phyloP scores from a whole-genome alignment of 495 filamentous ascomycete species.

The Penicillium verhagenii region DNA sequence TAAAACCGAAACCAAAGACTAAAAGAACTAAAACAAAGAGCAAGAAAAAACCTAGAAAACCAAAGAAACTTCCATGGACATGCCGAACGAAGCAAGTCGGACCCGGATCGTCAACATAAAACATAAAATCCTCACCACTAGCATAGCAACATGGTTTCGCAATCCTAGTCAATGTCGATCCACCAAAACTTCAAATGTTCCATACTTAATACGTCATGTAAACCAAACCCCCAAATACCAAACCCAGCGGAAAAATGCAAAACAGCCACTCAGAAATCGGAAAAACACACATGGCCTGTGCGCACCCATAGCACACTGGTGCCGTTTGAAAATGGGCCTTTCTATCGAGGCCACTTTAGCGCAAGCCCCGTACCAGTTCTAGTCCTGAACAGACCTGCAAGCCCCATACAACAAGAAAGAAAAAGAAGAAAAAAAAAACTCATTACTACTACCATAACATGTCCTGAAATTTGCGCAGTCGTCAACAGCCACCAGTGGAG shows the following conservation, averaged over 20 bases:
- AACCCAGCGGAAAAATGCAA: too few relatives aligned
- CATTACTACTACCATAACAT: not conserved
- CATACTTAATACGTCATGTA: conserved; percentile 12
- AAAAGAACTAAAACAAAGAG: not conserved
- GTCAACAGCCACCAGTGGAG: not conserved
- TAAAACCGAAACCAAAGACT: not conserved
- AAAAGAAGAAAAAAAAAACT: too few relatives aligned
- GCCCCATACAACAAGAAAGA: not conserved
- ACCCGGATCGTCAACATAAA: not conserved
- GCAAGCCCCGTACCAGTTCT: not conserved
- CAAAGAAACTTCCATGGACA: not conserved
- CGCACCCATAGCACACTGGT: not conserved
- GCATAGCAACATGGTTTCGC: not conserved
- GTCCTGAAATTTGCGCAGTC: not conserved
- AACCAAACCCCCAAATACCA: too few relatives aligned
- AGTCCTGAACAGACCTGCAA: not conserved
- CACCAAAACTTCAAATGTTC: too few relatives aligned
- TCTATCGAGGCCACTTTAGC: conserved; percentile 6
- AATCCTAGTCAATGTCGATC: too few relatives aligned
- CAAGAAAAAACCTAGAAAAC: not conserved
- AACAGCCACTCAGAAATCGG: not conserved
- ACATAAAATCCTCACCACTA: too few relatives aligned
- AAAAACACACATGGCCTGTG: conserved; percentile 5
- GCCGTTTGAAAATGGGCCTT: conserved; percentile 12
- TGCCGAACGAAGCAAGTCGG: not conserved